Evolutionary conservation across 2,329 filamentous ascomycete species (phyloP).

Genomic region (Exophiala aquamarina): DNA sequence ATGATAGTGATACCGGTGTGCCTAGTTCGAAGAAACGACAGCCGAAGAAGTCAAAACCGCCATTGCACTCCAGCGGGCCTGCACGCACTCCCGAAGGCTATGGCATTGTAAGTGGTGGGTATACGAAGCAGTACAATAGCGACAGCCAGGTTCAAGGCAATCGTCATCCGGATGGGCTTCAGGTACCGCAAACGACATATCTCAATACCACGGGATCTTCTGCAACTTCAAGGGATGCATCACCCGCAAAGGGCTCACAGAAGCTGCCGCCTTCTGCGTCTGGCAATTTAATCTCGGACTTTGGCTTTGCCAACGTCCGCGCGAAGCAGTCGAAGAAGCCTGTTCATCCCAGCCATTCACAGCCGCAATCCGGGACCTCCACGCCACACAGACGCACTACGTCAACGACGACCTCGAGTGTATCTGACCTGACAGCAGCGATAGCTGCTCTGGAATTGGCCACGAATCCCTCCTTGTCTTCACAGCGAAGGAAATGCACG

Average conservation of each 20-base stretch:
- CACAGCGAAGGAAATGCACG: slow-evolving; percentile 68
- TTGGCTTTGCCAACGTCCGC: slow-evolving; percentile 55
- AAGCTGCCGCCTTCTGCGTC: slow-evolving; percentile 66
- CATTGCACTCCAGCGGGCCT: slow-evolving; percentile 61
- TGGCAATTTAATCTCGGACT: slow-evolving; percentile 80
- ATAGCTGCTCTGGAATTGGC: slow-evolving; percentile 89
- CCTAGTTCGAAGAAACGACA: slow-evolving; percentile 40
- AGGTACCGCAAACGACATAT: slow-evolving; percentile 43
- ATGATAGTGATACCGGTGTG: slow-evolving; percentile 19
- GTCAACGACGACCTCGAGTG: slow-evolving; percentile 47
- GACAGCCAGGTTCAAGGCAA: slow-evolving; percentile 50
- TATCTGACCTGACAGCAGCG: slow-evolving; percentile 65
- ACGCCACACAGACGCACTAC: slow-evolving; percentile 59
- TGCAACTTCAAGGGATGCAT: slow-evolving; percentile 46
- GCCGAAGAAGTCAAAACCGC: slow-evolving; percentile 59
- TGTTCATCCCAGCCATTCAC: slow-evolving; percentile 42
- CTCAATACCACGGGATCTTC: slow-evolving; percentile 36
- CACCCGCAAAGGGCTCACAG: slow-evolving; percentile 34
- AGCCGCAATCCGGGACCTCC: slow-evolving; percentile 58
- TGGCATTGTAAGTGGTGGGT: slow-evolving; percentile 66
- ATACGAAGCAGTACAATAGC: slow-evolving; percentile 70
- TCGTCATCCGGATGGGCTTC: slow-evolving; percentile 48
- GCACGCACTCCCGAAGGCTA: slow-evolving; percentile 64
- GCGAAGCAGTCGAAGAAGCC: slow-evolving; percentile 59
- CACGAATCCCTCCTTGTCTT: slow-evolving; percentile 74